These are phyloP conservation scores for Pulveroboletus ravenelii DNA, from an alignment of 768 basidiomycete genomes.

Conservation along the genomic window DNA sequence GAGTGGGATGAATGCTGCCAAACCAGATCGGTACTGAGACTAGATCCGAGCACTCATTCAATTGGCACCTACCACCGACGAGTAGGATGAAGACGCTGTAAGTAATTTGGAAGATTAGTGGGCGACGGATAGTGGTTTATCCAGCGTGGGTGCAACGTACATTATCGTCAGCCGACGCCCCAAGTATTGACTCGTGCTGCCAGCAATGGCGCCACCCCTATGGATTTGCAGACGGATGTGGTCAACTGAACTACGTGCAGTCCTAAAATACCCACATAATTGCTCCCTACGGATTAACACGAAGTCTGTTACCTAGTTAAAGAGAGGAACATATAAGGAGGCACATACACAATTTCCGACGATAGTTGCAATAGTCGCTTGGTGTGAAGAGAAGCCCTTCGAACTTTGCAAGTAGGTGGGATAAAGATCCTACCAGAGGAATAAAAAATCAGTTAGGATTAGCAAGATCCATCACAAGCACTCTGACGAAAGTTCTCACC, in stretches of 20 bases:
- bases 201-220: constrained; percentile 68
- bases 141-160: constrained; percentile 1
- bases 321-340: not conserved
- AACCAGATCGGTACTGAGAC: not conserved
- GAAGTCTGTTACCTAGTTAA: not conserved
- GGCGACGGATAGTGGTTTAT: not conserved
- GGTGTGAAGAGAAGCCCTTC: constrained; percentile 54
- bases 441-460: not conserved
- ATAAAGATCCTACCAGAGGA: constrained; percentile 55
- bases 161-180: constrained; percentile 84
- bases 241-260: constrained; percentile 9
- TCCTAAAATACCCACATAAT: constrained; percentile 33
- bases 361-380: constrained; percentile 74
- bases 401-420: constrained; percentile 66
- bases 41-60: not conserved
- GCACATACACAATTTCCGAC: constrained; percentile 63
- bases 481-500: constrained; percentile 27
- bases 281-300: constrained; percentile 33
- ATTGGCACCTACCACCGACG: constrained; percentile 21
- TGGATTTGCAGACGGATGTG: not conserved
- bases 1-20: constrained; percentile 57
- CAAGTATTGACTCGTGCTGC: constrained; percentile 66
- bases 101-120: not conserved
- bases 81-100: constrained; percentile 22
- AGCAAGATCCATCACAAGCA: not conserved